Evolutionary conservation across 768 basidiomycete genomes (phyloP).

Genomic region (Mycena crocata): DNA sequence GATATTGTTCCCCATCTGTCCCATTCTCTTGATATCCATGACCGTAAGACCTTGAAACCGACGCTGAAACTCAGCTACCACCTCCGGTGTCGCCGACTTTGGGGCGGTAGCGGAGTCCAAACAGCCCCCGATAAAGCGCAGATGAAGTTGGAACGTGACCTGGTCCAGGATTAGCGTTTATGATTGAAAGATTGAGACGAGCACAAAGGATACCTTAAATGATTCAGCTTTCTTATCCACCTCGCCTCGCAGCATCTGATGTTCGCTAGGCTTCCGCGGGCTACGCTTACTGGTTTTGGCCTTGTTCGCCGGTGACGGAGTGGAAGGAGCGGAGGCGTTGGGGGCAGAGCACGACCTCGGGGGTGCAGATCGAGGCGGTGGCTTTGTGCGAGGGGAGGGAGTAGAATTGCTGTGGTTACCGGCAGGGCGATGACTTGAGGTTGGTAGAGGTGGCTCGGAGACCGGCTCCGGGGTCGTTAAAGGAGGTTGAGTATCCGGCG

Average conservation of each 20-base stretch:
- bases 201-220: conserved; percentile 11
- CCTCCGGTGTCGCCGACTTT: not conserved
- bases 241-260: conserved; percentile 15
- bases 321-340: not conserved
- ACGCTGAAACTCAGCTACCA: conserved; percentile 8
- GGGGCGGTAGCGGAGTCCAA: not conserved
- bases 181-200: not conserved
- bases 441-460: no score
- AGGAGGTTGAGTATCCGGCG: no score
- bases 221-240: not conserved
- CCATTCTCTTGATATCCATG: not conserved
- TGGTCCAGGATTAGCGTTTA: not conserved
- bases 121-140: conserved; percentile 4
- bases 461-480: no score
- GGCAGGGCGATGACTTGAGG: no score
- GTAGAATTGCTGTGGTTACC: no score
- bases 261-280: conserved; percentile 5
- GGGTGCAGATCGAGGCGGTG: not conserved
- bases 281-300: not conserved
- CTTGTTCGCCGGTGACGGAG: conserved; percentile 1
- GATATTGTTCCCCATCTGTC: not conserved
- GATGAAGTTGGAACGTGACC: conserved; percentile 6
- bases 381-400: no score
- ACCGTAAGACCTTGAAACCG: conserved; percentile 9
- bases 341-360: not conserved